phyloP scores from a whole-genome alignment of 306 rosid species.

The Prunus fruticosa region DNA sequence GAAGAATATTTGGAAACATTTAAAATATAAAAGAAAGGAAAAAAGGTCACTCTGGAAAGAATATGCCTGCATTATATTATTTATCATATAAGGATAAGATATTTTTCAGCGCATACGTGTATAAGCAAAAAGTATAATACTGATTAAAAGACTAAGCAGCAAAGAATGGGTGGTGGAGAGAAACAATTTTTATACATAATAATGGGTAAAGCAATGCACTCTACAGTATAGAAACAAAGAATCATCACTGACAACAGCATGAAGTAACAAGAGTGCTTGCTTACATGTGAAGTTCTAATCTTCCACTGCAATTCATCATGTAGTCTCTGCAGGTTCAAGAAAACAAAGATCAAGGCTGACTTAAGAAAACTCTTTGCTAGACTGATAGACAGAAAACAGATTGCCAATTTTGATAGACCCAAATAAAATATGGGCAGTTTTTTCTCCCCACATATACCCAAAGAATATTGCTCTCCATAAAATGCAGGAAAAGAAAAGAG shows the following conservation, averaged over 20 bases:
- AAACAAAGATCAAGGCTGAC: neutral
- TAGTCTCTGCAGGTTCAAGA: slow-evolving; percentile 58
- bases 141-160: neutral
- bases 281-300: slow-evolving; percentile 95
- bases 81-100: neutral
- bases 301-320: slow-evolving; percentile 95
- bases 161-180: neutral
- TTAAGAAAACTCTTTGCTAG: neutral
- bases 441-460: neutral
- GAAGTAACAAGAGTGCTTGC: slow-evolving; percentile 35
- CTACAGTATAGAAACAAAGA: neutral
- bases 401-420: neutral
- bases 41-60: neutral
- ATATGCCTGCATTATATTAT: neutral
- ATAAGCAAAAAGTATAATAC: too few relatives aligned
- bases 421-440: neutral
- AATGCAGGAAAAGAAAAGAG: neutral
- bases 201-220: neutral
- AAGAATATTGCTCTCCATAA: neutral
- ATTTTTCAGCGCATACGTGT: neutral
- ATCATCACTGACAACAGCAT: neutral
- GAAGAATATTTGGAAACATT: too few relatives aligned
- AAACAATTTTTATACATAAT: neutral
- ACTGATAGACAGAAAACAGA: slow-evolving; percentile 3
- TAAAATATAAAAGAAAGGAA: too few relatives aligned